phyloP scores from a whole-genome alignment of 352 stramenopile genomes.

The Blastocystis sp. region DNA sequence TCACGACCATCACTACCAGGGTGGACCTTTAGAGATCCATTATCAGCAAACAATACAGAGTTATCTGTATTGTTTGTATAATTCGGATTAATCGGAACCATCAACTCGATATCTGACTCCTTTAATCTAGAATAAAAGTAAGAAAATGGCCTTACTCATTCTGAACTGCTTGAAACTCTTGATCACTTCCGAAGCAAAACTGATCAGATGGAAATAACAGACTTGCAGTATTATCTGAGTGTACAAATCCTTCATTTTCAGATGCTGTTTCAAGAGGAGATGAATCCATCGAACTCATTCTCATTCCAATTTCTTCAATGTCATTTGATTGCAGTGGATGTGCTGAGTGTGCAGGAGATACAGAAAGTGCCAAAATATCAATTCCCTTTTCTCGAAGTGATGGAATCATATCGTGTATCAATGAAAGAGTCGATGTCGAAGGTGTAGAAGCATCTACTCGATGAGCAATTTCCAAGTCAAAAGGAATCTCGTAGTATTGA shows the following conservation, averaged over 20 bases:
- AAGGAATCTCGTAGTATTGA: slow-evolving; percentile 45
- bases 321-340: neutral
- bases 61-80: neutral
- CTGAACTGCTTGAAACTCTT: neutral
- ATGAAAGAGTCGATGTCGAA: slow-evolving; percentile 9
- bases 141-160: neutral
- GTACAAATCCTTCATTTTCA: neutral
- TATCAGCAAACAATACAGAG: neutral
- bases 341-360: neutral
- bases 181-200: neutral
- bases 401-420: neutral
- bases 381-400: slow-evolving; percentile 28
- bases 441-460: neutral
- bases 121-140: neutral
- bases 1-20: slow-evolving; percentile 52
- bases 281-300: slow-evolving; percentile 19
- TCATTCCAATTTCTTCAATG: slow-evolving; percentile 13
- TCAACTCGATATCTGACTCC: neutral
- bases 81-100: slow-evolving; percentile 15
- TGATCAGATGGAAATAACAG: neutral
- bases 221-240: neutral
- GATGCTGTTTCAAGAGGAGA: neutral
- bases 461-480: neutral
- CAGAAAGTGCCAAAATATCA: neutral
- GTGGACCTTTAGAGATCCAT: neutral